Percentiles rank a stretch among this genome's conserved stretches.
phyloP scores from a whole-genome alignment of 2,329 filamentous ascomycete species.

The Colletotrichum godetiae region DNA sequence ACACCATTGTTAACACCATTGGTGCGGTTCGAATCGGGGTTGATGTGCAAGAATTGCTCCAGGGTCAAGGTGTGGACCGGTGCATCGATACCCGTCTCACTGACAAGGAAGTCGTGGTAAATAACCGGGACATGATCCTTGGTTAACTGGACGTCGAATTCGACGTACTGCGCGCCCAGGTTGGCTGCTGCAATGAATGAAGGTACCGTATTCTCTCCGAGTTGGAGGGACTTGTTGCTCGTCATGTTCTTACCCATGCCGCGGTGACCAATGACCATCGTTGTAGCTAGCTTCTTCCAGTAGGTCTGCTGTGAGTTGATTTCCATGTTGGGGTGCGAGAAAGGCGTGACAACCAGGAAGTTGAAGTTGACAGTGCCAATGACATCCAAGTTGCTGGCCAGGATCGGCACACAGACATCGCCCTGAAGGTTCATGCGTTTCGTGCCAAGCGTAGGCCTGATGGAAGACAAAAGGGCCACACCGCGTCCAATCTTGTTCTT shows the following conservation, averaged over 20 bases:
- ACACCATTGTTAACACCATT: slow-evolving; percentile 38
- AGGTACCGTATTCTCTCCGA: slow-evolving; percentile 95
- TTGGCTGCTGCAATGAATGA: slow-evolving; percentile 98
- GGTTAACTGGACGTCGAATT: slow-evolving; percentile 94
- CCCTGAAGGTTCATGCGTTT: slow-evolving; percentile 93
- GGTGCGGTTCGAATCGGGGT: slow-evolving; percentile 57
- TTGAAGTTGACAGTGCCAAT: slow-evolving; percentile 98
- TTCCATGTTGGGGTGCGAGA: slow-evolving; percentile 92
- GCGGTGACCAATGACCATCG: slow-evolving; percentile 81
- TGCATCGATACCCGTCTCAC: slow-evolving; percentile 96
- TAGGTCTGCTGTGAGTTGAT: slow-evolving; percentile 93
- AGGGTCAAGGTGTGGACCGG: slow-evolving; percentile 95
- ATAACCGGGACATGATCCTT: slow-evolving; percentile 98
- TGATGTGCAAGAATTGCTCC: slow-evolving; percentile 94
- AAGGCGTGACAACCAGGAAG: slow-evolving; percentile 94
- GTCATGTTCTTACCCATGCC: slow-evolving; percentile 91
- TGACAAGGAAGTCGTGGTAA: slow-evolving; percentile 98
- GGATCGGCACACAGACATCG: slow-evolving; percentile 90
- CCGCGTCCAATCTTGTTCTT: slow-evolving; percentile 90
- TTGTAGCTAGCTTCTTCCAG: slow-evolving; percentile 91
- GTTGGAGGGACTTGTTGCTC: slow-evolving; percentile 86
- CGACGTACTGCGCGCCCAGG: slow-evolving; percentile 81
- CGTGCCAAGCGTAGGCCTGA: slow-evolving; percentile 84
- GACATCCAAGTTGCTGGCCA: slow-evolving; percentile 86
- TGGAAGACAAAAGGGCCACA: slow-evolving; percentile 86